A percentile compares a stretch with the other conserved stretches of the same genome.
Conservation (phyloP, 176 grass and related monocot genomes). For the Pharus latifolius region DNA sequence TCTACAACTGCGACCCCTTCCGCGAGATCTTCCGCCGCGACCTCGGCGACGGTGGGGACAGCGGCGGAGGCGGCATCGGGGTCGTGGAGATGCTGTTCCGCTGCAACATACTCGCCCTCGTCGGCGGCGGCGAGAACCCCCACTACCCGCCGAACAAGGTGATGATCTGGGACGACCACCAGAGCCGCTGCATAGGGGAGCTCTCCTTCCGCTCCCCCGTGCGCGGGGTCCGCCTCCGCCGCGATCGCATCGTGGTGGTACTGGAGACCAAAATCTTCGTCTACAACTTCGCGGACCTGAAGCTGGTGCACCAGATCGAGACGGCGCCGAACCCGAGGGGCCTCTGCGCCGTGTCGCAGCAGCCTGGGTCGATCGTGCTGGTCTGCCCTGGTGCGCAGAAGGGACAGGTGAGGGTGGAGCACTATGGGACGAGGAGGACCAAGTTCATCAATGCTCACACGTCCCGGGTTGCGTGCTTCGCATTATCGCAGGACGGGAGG, state of each 20-base stretch:
- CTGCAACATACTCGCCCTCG: conserved; percentile 82
- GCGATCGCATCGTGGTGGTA: conserved; percentile 79
- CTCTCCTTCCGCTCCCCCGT: conserved; percentile 77
- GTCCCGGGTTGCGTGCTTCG: conserved; percentile 86
- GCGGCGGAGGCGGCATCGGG: conserved; percentile 34
- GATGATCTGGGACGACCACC: conserved; percentile 96
- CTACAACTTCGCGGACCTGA: conserved; percentile 89
- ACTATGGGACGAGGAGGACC: conserved; percentile 73
- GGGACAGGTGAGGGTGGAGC: conserved; percentile 87
- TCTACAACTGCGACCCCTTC: conserved; percentile 98
- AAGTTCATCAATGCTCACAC: conserved; percentile 92
- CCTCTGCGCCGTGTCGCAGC: conserved; percentile 84
- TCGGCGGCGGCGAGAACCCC: conserved; percentile 47
- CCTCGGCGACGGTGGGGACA: conserved; percentile 23
- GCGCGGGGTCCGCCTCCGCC: conserved; percentile 65
- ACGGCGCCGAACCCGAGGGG: conserved; percentile 79
- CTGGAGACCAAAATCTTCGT: conserved; percentile 93
- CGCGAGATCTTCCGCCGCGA: conserved; percentile 95
- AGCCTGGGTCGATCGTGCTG: conserved; percentile 73
- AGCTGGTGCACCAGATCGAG: conserved; percentile 94
- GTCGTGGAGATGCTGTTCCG: conserved; percentile 89
- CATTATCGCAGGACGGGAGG: conserved; percentile 72
- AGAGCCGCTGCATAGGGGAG: conserved; percentile 92
- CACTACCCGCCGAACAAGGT: conserved; percentile 78
- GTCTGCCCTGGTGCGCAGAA: conserved; percentile 86